Evolutionary conservation across 1,284 basidiomycete genomes (phyloP), one percentile per base, ranked within the genome.

Genomic region (Sphaerobolus stellatus): DNA sequence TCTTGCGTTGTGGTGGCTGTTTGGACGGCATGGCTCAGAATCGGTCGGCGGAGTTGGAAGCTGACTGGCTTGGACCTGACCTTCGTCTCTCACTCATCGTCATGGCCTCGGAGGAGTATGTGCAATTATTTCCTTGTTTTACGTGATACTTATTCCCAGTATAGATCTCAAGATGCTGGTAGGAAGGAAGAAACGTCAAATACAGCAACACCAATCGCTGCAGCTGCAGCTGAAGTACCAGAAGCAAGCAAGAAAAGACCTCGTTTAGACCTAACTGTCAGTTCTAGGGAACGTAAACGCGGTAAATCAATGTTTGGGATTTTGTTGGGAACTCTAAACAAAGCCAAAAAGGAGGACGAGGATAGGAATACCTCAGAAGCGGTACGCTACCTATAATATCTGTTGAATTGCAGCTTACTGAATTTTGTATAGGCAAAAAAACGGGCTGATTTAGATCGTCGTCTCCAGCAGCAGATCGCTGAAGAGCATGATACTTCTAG

Each of bases 291-390:
- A 69, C 80, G 86, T 63, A 90, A 86, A 73, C 84, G 87, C 64
- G 88, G 88, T 68, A 89, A 87, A 79, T 83, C 80, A 73, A 88
- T 90, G 83, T 88, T 91, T 74, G 88, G 88, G 61, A 75, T 90
- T 62, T 74, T 90, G 61, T 70, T 91, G 56, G 87, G 87, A 56
- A 91, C 88, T 61, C 79, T 91, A 59, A 88, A 86, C 73, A 88
- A 87, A 76, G 88, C 88, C 61, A 89, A 88, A 75, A 84, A 79
- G 61, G 88, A 90, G 75, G 88, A 89, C 68, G 84, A 86, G 66
- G 82, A 87, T 74, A 75, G 88, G 55, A 88, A 79, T 68, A 82
- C 84, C 31, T 88, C 86, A 69, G 88, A 90, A 62, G 88, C 88
- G 62, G 87, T 90, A n/a, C n/a, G n/a, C n/a, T n/a, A n/a, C n/a